Base-by-base conservation (phyloP, 495 filamentous ascomycete species). In the Lasiosphaeris hirsuta region DNA sequence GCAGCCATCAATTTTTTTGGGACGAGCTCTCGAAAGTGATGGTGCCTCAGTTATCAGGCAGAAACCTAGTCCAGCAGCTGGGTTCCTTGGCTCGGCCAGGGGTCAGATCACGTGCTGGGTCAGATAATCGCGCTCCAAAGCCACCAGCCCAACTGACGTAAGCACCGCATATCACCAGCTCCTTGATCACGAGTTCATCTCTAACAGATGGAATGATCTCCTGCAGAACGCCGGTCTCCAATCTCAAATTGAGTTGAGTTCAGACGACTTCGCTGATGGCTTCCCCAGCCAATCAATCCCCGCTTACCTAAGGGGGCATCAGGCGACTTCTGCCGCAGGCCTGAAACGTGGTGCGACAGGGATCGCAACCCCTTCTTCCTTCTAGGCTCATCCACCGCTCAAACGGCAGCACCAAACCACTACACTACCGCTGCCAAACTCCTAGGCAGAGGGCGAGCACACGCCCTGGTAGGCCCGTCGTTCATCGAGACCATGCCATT, bases 261-360 rank as follows among this genome's bases (percentile, higher is more conserved):
- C 23, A 11, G 40, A 44, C 19, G 40, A 18, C 34, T 36, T 30
- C 14, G 5, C 38, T 2, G 23, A 30, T 30, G 23, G 2, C 39
- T 38, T 15, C 1, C n/a, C 17, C 17, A 44, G 19, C 54, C 30
- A 57, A 37, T 43, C 14, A n/a, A 17, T 33, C 18, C 5, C 36
- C n/a, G n/a, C 35, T 54, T 42, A 48, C 36, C 50, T 54, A 42
- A 49, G 13, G 13, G 19, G 46, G 41, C 33, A 52, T 59, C 56
- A 40, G 10, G 37, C 49, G 56, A 59, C 45, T 35, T 58, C 56
- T 58, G 56, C 38, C 56, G 38, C 56, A 58, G 47, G 36, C 30
- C 56, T 58, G 56, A 61, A 51, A 49, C 51, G 36, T 30, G 10
- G 36, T 54, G 39, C 10, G 40, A 47, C 44, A 57, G 55, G 51